Conservation (phyloP, 805 yeast genomes). For the Starmerella roubikii region DNA sequence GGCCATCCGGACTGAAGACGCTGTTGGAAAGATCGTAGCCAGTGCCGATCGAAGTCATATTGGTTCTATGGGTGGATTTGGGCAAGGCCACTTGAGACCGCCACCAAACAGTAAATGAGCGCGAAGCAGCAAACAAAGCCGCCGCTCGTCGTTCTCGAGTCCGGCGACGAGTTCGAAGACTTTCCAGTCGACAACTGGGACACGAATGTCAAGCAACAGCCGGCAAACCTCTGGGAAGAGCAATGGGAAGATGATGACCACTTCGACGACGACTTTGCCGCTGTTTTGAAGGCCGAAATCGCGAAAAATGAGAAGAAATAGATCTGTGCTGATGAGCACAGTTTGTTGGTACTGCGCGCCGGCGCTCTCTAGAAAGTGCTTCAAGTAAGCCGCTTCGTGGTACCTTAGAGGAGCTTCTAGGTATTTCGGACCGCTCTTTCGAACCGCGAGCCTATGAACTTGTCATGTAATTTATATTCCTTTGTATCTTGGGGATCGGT, state of each 20-base stretch:
- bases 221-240: constrained; percentile 75
- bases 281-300: constrained; percentile 38
- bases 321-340: too few species aligned
- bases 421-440: too few species aligned
- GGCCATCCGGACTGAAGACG: constrained; percentile 66
- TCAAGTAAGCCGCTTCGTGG: too few species aligned
- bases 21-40: constrained; percentile 97
- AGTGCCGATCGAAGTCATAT: constrained; percentile 86
- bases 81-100: too few species aligned
- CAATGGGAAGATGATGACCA: constrained; percentile 86
- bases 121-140: constrained; percentile 1
- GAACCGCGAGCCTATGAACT: too few species aligned
- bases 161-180: constrained; percentile 95
- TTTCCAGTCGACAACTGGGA: constrained; percentile 44
- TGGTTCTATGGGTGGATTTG: too few species aligned
- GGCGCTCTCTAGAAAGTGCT: too few species aligned
- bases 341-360: too few species aligned
- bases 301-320: not conserved
- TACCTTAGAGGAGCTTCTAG: too few species aligned
- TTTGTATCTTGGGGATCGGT: too few species aligned
- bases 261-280: constrained; percentile 77
- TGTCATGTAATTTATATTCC: too few species aligned
- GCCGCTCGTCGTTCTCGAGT: constrained; percentile 58
- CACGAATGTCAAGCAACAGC: constrained; percentile 33
- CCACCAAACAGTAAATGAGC: too few species aligned